Evolutionary conservation across 2,329 filamentous ascomycete species (phyloP).

Genomic region (Cordyceps javanica): DNA sequence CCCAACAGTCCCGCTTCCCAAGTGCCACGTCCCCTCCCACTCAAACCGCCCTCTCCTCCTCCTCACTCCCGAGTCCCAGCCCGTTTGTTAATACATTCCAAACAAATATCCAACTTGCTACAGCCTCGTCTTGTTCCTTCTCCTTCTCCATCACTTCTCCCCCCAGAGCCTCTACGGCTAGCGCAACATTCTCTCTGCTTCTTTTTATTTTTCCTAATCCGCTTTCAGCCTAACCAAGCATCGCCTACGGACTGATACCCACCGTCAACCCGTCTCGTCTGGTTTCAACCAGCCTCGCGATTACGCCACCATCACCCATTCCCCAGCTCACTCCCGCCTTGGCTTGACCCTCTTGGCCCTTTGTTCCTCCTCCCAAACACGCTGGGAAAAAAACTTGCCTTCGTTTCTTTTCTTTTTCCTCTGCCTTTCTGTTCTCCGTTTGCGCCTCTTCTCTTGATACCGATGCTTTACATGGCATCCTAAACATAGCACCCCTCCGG

Average conservation of each 20-base stretch:
- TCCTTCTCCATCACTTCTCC: not conserved
- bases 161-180: not conserved
- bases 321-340: not conserved
- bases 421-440: not conserved
- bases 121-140: not conserved
- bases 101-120: not conserved
- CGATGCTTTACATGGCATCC: not conserved
- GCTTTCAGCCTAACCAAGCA: not conserved
- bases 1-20: not conserved
- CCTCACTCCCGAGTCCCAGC: not conserved
- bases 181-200: not conserved
- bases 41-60: not conserved
- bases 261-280: not conserved
- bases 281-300: not conserved
- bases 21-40: not conserved
- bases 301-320: not conserved
- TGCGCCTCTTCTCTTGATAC: not conserved
- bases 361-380: not conserved
- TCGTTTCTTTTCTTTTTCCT: not conserved
- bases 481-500: not conserved
- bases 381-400: not conserved
- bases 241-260: not conserved
- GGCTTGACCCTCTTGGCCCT: too few species aligned
- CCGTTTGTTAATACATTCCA: constrained; percentile 8
- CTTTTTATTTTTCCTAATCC: not conserved